These are phyloP conservation scores for Croton laevigatus DNA, from an alignment of 441 rosid genomes.

Conservation along the genomic window DNA sequence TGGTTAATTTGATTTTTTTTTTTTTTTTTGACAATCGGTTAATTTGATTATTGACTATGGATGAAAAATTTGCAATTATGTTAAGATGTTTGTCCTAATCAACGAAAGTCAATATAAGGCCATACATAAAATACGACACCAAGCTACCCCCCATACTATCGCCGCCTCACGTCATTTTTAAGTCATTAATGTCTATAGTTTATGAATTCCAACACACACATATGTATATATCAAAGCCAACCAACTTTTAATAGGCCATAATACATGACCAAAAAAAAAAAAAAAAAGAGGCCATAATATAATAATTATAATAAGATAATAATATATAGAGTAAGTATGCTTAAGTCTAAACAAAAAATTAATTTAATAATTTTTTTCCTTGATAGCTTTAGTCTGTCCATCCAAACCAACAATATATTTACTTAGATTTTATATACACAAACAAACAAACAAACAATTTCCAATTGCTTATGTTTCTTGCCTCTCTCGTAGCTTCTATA, in stretches of 20 bases:
- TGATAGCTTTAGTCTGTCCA: not conserved
- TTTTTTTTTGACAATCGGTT: too few relatives aligned
- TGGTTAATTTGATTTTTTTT: too few relatives aligned
- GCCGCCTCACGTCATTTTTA: not conserved
- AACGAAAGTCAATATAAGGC: not conserved
- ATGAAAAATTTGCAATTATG: not conserved
- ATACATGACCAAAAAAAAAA: too few relatives aligned
- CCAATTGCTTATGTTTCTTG: not conserved
- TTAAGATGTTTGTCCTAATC: not conserved
- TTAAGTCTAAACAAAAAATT: not conserved
- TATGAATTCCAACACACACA: not conserved
- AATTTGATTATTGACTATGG: too few relatives aligned
- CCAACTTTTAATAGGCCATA: not conserved
- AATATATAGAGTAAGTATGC: too few relatives aligned
- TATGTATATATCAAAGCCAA: not conserved
- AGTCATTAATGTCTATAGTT: not conserved
- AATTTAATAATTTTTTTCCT: not conserved
- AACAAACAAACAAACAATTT: constrained; percentile 4
- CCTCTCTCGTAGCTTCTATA: not conserved
- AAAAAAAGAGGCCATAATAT: too few relatives aligned
- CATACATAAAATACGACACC: not conserved
- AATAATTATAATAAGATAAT: too few relatives aligned
- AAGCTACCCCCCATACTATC: not conserved
- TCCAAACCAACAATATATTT: not conserved
- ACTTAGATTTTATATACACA: not conserved